Percentiles rank a stretch among this genome's conserved stretches.
phyloP scores from a whole-genome alignment of 352 stramenopile genomes.

The Phytophthora pini region DNA sequence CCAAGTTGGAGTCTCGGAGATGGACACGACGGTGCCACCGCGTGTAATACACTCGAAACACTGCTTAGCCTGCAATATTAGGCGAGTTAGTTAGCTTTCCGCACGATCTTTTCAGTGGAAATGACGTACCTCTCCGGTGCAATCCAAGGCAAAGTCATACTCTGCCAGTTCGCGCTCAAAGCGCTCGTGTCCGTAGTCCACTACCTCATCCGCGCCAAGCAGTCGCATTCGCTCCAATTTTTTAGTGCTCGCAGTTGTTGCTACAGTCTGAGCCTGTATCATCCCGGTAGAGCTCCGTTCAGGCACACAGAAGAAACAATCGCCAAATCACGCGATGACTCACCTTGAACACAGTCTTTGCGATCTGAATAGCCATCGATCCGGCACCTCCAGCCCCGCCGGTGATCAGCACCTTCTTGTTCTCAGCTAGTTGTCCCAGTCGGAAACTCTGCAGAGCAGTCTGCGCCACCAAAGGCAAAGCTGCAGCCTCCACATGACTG shows the following conservation, averaged over 20 bases:
- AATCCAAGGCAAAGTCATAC: slow-evolving; percentile 83
- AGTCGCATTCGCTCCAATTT: slow-evolving; percentile 72
- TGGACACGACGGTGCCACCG: slow-evolving; percentile 62
- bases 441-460: slow-evolving; percentile 65
- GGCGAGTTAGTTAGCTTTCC: not conserved
- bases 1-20: slow-evolving; percentile 60
- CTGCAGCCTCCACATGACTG: slow-evolving; percentile 73
- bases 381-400: slow-evolving; percentile 74
- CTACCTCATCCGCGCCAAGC: slow-evolving; percentile 72
- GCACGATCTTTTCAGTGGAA: too few species aligned
- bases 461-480: slow-evolving; percentile 63
- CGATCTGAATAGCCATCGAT: slow-evolving; percentile 76
- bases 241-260: slow-evolving; percentile 69
- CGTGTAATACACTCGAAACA: slow-evolving; percentile 73
- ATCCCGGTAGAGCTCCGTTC: not conserved
- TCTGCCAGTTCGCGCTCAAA: slow-evolving; percentile 76
- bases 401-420: slow-evolving; percentile 81
- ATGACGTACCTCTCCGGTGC: slow-evolving; percentile 65
- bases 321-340: not conserved
- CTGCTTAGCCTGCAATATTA: slow-evolving; percentile 44
- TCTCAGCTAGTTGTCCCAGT: slow-evolving; percentile 50
- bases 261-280: slow-evolving; percentile 62
- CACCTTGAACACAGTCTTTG: slow-evolving; percentile 80
- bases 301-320: not conserved
- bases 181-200: slow-evolving; percentile 70